Base-by-base conservation (phyloP, 371 early-diverging fungal species). In the Mycotypha africana region DNA sequence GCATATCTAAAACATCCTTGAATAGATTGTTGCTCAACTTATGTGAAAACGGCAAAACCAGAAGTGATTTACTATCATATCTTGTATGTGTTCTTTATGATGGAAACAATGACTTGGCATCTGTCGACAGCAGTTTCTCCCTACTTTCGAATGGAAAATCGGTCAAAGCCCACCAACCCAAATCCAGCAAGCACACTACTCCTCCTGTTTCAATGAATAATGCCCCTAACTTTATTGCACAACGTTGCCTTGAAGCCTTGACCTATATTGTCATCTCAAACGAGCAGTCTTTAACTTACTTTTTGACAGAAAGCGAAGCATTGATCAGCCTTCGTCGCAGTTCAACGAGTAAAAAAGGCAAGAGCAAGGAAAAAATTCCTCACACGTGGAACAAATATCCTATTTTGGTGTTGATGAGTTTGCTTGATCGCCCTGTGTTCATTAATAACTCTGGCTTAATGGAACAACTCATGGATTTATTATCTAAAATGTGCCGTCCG, bases 381-480 rank as follows among this genome's bases (percentile, higher is more conserved):
- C 33, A 53, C 3, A 58, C 63, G 10, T 70, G 72, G 34, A 74
- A 72, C 75, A 81, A 82, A 43, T 92, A 89, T 60, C 97, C 98
- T 9, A 79, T 95, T 11, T 85, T 93, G 24, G 75, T 88, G 8
- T 62, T 97, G 46, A 70, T 97, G 47, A 76, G 83, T 31, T 73
- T 96, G 42, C 62, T 97, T 38, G 94, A 92, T 51, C 81, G 88
- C 20, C 88, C 88, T 12, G 76, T 76, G 30, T 92, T 89, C 59
- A 70, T 88, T 32, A 56, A 84, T 15, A 90, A 91, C 55, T 57
- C 85, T 1, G 54, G 72, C 2, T 53, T 97, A 31, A 85, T 95
- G 76, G 98, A 96, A 58, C 85, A 86, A 42, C 52, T 95, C 34
- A 91, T 93, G 88, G 84, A 88, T 40, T 57, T 95, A n/a, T 62